phyloP scores from a whole-genome alignment of 371 early-diverging fungal species.

The Nosema muscidifuracis region DNA sequence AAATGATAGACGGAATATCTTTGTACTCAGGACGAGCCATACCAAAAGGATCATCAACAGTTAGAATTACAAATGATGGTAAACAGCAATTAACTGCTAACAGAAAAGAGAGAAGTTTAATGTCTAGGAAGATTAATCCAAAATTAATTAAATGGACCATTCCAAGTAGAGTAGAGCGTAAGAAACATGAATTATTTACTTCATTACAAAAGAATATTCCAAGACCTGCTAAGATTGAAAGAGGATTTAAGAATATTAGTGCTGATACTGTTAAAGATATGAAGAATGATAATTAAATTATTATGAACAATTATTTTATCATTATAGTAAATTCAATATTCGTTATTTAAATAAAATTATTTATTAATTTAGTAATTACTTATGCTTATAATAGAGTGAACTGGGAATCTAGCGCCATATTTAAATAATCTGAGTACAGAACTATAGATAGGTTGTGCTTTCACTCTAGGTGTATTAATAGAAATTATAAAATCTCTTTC shows the following conservation, averaged over 20 bases:
- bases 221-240: slow-evolving; percentile 26
- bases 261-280: slow-evolving; percentile 15
- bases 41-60: slow-evolving; percentile 37
- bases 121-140: slow-evolving; percentile 24
- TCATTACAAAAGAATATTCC: slow-evolving; percentile 32
- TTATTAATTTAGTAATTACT: not conserved
- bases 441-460: not conserved
- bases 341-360: too few species aligned
- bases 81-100: slow-evolving; percentile 17
- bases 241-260: slow-evolving; percentile 35
- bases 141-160: slow-evolving; percentile 37
- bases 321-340: too few species aligned
- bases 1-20: slow-evolving; percentile 35
- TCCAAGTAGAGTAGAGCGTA: slow-evolving; percentile 28
- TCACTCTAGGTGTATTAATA: not conserved
- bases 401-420: slow-evolving; percentile 7
- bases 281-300: not conserved
- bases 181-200: slow-evolving; percentile 31
- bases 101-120: slow-evolving; percentile 37
- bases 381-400: not conserved
- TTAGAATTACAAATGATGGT: slow-evolving; percentile 38
- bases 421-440: slow-evolving; percentile 8
- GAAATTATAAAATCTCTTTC: slow-evolving; percentile 36
- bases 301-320: not conserved
- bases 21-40: slow-evolving; percentile 32